These are phyloP conservation scores for Leucogyrophana mollusca DNA, from an alignment of 768 basidiomycete genomes.

Conservation along the genomic window DNA sequence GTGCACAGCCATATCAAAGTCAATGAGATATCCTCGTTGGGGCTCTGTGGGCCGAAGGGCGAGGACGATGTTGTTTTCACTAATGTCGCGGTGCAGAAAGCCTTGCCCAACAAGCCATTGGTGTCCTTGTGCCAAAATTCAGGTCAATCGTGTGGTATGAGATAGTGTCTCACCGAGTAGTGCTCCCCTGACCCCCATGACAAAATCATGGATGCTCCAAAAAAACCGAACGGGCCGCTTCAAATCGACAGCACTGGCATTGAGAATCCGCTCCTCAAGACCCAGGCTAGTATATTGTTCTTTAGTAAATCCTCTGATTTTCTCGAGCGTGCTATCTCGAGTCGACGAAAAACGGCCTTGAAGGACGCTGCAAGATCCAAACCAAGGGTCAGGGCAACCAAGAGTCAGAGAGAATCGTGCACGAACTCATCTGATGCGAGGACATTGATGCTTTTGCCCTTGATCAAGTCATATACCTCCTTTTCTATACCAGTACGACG, in stretches of 20 bases:
- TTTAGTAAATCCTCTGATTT: conserved; percentile 6
- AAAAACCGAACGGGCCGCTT: conserved; percentile 13
- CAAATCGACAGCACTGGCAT: conserved; percentile 2
- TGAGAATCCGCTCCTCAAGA: conserved; percentile 5
- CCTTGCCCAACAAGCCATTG: neutral
- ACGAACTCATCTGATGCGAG: too few relatives aligned
- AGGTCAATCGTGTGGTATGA: too few relatives aligned
- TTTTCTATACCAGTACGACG: neutral
- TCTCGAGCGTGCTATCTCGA: conserved; percentile 1
- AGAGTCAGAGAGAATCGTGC: too few relatives aligned
- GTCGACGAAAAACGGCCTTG: too few relatives aligned
- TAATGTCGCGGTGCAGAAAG: conserved; percentile 4
- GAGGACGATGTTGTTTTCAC: conserved; percentile 2
- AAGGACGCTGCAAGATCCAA: too few relatives aligned
- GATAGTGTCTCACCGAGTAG: conserved; percentile 10
- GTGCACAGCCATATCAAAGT: neutral
- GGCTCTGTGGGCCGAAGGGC: neutral
- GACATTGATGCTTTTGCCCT: neutral
- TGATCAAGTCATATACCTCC: neutral
- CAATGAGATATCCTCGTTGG: neutral
- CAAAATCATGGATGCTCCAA: conserved; percentile 18
- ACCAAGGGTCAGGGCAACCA: too few relatives aligned
- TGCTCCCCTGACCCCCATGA: conserved; percentile 12
- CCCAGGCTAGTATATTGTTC: neutral
- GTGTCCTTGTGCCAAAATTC: too few relatives aligned